Percentiles rank a stretch among this genome's conserved stretches.
phyloP scores from a whole-genome alignment of 2,329 filamentous ascomycete genomes.

The Dactylellina haptotyla region DNA sequence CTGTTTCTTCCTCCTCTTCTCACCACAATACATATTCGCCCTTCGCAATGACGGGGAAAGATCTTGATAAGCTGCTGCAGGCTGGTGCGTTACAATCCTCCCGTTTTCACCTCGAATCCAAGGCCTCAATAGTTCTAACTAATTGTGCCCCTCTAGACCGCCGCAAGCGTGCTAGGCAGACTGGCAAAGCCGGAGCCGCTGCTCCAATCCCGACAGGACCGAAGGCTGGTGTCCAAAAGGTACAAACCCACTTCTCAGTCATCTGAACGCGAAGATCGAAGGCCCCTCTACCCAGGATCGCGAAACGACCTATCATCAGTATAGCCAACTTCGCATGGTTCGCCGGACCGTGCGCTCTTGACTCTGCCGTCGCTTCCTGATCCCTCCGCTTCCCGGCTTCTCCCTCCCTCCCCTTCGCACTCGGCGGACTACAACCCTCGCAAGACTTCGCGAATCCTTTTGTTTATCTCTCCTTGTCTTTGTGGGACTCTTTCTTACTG shows the following conservation, averaged over 20 bases:
- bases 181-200: constrained; percentile 17
- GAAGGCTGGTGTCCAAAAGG: constrained; percentile 39
- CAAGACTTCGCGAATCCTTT: constrained; percentile 19
- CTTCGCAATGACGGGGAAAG: constrained; percentile 33
- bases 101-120: too few species aligned
- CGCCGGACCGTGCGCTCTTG: constrained; percentile 4
- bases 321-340: constrained; percentile 15
- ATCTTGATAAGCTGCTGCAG: constrained; percentile 38
- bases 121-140: too few species aligned
- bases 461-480: constrained; percentile 6
- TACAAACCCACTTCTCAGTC: constrained; percentile 32
- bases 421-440: constrained; percentile 19
- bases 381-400: constrained; percentile 9
- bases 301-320: constrained; percentile 8
- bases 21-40: background rate
- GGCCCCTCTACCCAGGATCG: constrained; percentile 18
- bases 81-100: constrained; percentile 34
- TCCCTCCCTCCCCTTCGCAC: background rate
- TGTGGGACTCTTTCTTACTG: constrained; percentile 48
- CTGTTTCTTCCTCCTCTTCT: background rate
- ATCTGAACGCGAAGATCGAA: constrained; percentile 35
- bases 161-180: constrained; percentile 31
- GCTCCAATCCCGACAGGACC: constrained; percentile 41
- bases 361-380: constrained; percentile 1
- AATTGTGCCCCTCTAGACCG: too few species aligned